Evolutionary conservation across 768 basidiomycete species (phyloP).

Genomic region (Mycena floridula): DNA sequence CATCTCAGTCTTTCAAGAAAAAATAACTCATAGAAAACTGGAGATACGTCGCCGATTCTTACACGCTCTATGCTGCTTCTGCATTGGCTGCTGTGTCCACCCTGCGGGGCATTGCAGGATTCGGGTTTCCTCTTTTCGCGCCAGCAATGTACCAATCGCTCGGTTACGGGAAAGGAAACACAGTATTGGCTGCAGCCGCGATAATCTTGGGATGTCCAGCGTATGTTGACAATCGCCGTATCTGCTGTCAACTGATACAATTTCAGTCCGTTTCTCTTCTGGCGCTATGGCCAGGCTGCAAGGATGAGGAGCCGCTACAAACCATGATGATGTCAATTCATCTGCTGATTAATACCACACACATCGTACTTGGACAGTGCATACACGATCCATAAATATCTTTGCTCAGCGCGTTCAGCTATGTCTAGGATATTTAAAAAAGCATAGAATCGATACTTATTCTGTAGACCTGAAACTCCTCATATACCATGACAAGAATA

Average conservation of each 20-base stretch:
- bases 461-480: too few species aligned
- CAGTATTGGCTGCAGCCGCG: conserved; percentile 52
- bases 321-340: too few species aligned
- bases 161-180: conserved; percentile 66
- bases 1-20: too few species aligned
- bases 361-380: too few species aligned
- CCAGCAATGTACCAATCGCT: conserved; percentile 59
- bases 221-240: conserved; percentile 8
- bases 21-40: too few species aligned
- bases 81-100: conserved; percentile 43
- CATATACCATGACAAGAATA: too few species aligned
- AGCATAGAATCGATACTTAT: too few species aligned
- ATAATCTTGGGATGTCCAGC: conserved; percentile 59
- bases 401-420: too few species aligned
- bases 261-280: neutral
- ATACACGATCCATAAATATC: too few species aligned
- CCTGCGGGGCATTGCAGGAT: conserved; percentile 62
- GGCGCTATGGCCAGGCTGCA: neutral
- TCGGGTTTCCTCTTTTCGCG: conserved; percentile 75
- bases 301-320: neutral
- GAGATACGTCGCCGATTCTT: conserved; percentile 64
- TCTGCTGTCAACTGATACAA: neutral
- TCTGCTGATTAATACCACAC: too few species aligned
- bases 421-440: too few species aligned
- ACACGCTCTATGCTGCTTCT: conserved; percentile 62